Percentiles rank a stretch among this genome's conserved stretches.
phyloP scores from a whole-genome alignment of 768 basidiomycete genomes.

The Lactifluus volemus region DNA sequence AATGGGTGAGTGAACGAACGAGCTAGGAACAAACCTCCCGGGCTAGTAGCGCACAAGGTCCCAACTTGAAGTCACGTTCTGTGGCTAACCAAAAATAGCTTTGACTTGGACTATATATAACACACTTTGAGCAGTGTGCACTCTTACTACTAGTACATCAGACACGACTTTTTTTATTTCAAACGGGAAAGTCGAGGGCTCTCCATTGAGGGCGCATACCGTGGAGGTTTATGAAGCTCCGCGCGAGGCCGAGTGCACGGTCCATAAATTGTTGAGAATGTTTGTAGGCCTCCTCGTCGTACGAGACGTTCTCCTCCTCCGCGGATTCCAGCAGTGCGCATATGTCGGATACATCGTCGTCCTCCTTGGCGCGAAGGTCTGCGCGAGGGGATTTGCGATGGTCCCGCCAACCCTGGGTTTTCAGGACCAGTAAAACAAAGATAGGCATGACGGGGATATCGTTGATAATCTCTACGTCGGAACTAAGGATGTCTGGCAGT shows the following conservation, averaged over 20 bases:
- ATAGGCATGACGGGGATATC: constrained; percentile 5
- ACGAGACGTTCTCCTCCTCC: not conserved
- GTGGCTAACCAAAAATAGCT: too few species aligned
- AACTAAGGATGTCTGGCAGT: not conserved
- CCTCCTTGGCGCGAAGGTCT: not conserved
- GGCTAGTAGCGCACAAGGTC: too few species aligned
- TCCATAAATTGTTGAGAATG: not conserved
- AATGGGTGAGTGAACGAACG: too few species aligned
- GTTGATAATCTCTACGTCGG: not conserved
- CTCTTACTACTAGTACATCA: too few species aligned
- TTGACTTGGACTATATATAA: too few species aligned
- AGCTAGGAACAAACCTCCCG: too few species aligned
- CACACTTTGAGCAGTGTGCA: not conserved
- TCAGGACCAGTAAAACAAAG: constrained; percentile 9
- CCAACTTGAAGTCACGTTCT: too few species aligned
- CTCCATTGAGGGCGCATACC: not conserved
- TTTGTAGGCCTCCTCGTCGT: not conserved
- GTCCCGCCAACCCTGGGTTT: constrained; percentile 8
- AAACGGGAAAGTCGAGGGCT: not conserved
- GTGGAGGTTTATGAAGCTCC: not conserved
- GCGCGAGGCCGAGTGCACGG: not conserved
- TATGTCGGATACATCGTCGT: not conserved
- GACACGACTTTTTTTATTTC: not conserved
- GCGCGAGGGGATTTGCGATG: not conserved
- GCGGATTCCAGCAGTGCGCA: not conserved